Evolutionary conservation across 2,329 filamentous ascomycete genomes (phyloP), one percentile per base, ranked within the genome.

Genomic region (Neurospora sp.): DNA sequence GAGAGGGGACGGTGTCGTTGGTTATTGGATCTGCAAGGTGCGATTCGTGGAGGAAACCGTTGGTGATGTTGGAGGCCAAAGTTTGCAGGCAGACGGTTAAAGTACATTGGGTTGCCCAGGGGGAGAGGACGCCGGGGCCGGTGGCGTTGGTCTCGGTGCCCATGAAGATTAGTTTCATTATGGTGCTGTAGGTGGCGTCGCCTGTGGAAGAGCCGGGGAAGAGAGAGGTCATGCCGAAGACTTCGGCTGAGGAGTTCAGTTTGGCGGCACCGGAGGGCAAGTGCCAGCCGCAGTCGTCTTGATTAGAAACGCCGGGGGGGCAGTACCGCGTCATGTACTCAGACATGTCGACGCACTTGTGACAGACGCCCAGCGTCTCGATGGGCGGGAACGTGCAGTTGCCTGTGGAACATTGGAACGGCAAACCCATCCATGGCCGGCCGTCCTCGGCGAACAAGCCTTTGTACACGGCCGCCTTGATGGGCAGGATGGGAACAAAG

Each of bases 401-500:
- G 17, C 77, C 77, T 1, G 73, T 78, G 66, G 74, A 73, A 52
- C 76, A 78, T 33, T 71, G 71, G 43, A 78, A 74, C 1, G 76
- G 73, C n/a, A 78, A 71, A 8, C 73, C 72, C 2, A 74, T 70
- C 65, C 71, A 73, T 0, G 77, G 77, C 19, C 77, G 73, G 23
- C 74, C 74, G 69, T 78, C 77, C 68, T 79, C 77, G 11, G 77
- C 77, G 43, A 79, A 79, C 4, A 79, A 74, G 6, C 78, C 78
- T 66, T 78, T 77, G 67, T 79, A 79, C 6, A 79, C 77, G 2
- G 77, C 77, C 1, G 77, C 75, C 67, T 79, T 79, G 65, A 79
- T 73, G 1, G 78, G 76, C 17, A 79, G 70, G 23, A 79, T 75
- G 0, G 78, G 78, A 0, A 79, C 77, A 17, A 77, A 79, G 1